Conservation (phyloP, 139 green algal genomes). For the Diplosphaera chodatii region DNA sequence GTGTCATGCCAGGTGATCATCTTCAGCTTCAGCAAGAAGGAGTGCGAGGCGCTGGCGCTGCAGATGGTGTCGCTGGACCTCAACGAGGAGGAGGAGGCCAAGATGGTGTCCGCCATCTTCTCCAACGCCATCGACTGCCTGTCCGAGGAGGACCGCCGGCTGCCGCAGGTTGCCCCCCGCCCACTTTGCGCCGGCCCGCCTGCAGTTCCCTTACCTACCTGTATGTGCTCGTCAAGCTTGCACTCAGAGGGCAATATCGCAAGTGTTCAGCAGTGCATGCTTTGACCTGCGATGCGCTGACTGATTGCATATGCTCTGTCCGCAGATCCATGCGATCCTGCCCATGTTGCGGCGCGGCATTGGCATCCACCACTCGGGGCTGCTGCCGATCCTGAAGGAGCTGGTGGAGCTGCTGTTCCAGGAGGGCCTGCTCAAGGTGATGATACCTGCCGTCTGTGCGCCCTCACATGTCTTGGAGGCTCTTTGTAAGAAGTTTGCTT, state of each 20-base stretch:
- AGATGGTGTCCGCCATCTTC: slow-evolving; percentile 52
- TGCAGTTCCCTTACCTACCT: no score
- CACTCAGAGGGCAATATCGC: no score
- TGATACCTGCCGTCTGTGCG: no score
- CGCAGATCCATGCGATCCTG: slow-evolving; percentile 27
- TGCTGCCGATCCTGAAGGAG: slow-evolving; percentile 80
- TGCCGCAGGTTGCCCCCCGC: slow-evolving; percentile 51
- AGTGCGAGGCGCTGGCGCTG: slow-evolving; percentile 56
- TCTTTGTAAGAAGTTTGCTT: no score
- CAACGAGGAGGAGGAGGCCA: slow-evolving; percentile 40
- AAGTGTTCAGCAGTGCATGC: no score
- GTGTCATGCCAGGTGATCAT: slow-evolving; percentile 49
- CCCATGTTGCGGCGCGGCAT: slow-evolving; percentile 59
- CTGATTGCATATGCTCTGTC: no score
- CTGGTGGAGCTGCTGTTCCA: slow-evolving; percentile 79
- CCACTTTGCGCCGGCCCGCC: no score
- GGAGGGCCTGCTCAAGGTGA: slow-evolving; percentile 66
- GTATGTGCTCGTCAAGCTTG: no score
- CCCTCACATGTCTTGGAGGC: no score
- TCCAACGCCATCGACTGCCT: slow-evolving; percentile 55
- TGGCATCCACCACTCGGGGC: slow-evolving; percentile 66
- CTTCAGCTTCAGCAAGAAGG: slow-evolving; percentile 73
- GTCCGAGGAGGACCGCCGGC: slow-evolving; percentile 50
- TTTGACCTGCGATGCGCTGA: no score
- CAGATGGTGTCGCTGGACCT: slow-evolving; percentile 33